Evolutionary conservation across 2,329 filamentous ascomycete genomes (phyloP), one percentile per base, ranked within the genome.

Genomic region (Alternaria postmessia): DNA sequence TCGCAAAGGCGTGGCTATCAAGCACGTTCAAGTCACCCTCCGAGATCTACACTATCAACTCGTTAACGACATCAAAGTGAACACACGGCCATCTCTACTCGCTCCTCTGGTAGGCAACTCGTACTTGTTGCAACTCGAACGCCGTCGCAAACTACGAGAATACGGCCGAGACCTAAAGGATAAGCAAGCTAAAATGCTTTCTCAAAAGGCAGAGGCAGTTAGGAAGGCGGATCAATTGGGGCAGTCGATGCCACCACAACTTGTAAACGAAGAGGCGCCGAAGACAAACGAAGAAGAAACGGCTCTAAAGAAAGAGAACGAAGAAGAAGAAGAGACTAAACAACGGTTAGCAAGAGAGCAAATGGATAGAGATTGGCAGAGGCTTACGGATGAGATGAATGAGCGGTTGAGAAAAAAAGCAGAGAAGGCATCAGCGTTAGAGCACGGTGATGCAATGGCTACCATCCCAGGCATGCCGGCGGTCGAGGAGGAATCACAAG

Each of bases 1-100:
- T 34, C 75, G 77, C 43, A 81, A 81, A 54, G 80, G 77, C 44
- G 75, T 80, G 54, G 79, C 79, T 14, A 84, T 86, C 61, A 81
- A 81, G 59, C 82, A 87, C 58, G 67, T 88, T 16, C 80, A 84
- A 60, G 61, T 57, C 12, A 83, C 81, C 0, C 80, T 86, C 30
- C 48, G 22, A 14, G n/a, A 38, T 11, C 62, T 78, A 22, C 24
- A 20, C 16, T 26, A 28, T 8, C n/a, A 59, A 7, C 60, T 78
- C 16, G 28, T 51, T 9, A 4, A 14, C 8, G 63, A 71, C 7
- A 26, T 71, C 7, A 60, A 39, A 3, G n/a, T 2, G 1, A 75
- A 72, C 34, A 66, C 43, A 3, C 61, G 65, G 3, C 26, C 46
- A 6, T 73, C 65, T 30, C 53, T 76, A 6, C 64, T 78, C 4